A percentile compares a stretch with the other conserved stretches of the same genome.
Evolutionary conservation across 1,284 basidiomycete species (phyloP).

Genomic region (Ganoderma resinaceum): DNA sequence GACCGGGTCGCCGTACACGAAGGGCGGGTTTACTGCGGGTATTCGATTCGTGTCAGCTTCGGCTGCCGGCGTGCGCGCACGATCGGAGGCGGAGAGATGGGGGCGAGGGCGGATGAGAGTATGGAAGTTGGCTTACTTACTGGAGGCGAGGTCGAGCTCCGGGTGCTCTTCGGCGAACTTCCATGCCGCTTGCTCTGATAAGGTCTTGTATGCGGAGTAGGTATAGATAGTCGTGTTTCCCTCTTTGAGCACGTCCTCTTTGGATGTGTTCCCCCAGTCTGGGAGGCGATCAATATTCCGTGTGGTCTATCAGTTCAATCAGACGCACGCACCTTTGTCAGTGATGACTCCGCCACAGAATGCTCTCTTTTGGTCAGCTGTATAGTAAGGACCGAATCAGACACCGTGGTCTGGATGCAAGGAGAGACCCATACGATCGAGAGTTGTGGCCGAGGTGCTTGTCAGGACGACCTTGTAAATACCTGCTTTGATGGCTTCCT

Average conservation of each 20-base stretch:
- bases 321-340: neutral
- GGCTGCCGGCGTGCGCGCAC: neutral
- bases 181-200: neutral
- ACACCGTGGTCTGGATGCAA: neutral
- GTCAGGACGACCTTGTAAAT: neutral
- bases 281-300: neutral
- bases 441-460: neutral
- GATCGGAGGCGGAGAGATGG: neutral
- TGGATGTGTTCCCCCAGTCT: neutral
- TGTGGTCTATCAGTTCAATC: neutral
- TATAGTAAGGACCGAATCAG: neutral
- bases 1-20: conserved; percentile 1
- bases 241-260: neutral
- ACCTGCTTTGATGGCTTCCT: neutral
- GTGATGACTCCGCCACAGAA: neutral
- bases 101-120: neutral
- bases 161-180: conserved; percentile 1
- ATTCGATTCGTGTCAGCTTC: no score
- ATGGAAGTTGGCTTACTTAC: neutral
- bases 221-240: neutral
- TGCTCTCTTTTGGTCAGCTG: neutral
- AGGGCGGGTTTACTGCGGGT: conserved; percentile 18
- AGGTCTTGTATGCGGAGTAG: neutral
- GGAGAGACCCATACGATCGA: neutral
- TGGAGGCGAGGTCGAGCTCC: neutral